phyloP scores from a whole-genome alignment of 1,284 basidiomycete species.

The Golubevia sp. region DNA sequence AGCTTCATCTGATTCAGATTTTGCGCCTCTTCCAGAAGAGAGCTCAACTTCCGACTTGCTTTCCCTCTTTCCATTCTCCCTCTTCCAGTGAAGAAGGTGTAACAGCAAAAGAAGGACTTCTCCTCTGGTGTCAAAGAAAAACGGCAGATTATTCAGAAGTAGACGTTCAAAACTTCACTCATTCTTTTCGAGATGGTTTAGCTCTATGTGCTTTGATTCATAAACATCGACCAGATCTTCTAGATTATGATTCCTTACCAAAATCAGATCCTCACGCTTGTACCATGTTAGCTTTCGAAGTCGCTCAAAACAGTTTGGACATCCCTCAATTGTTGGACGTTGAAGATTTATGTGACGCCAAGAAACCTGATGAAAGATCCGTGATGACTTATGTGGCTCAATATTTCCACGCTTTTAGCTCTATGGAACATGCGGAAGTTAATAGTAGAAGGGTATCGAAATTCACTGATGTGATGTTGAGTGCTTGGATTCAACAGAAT shows the following conservation, averaged over 20 bases:
- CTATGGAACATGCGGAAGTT: slow-evolving; percentile 94
- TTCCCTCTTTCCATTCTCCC: not conserved
- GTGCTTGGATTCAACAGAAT: slow-evolving; percentile 72
- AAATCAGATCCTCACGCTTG: slow-evolving; percentile 67
- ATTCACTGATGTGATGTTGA: slow-evolving; percentile 90
- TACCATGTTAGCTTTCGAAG: slow-evolving; percentile 23
- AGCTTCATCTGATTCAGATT: not conserved
- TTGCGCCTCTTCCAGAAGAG: not conserved
- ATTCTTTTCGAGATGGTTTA: slow-evolving; percentile 90
- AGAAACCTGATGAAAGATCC: slow-evolving; percentile 87
- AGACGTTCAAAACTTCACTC: slow-evolving; percentile 87
- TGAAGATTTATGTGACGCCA: slow-evolving; percentile 87
- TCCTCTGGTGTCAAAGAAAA: slow-evolving; percentile 97
- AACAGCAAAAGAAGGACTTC: slow-evolving; percentile 88
- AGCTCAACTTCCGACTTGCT: not conserved
- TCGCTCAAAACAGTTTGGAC: slow-evolving; percentile 23
- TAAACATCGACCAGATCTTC: slow-evolving; percentile 89
- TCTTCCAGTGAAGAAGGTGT: slow-evolving; percentile 87
- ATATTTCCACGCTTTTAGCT: slow-evolving; percentile 96
- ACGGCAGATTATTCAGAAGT: slow-evolving; percentile 90
- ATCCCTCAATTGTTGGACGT: slow-evolving; percentile 89
- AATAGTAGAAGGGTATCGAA: slow-evolving; percentile 91
- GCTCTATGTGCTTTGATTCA: slow-evolving; percentile 96
- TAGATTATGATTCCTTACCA: slow-evolving; percentile 79
- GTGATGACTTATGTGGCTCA: slow-evolving; percentile 96